These are phyloP conservation scores for Sorghum bicolor DNA, from an alignment of 176 grass and related monocot genomes.

Conservation along the genomic window Sorghum_bicolor_NCBIv3 NC_012878.2:58643501-58644000, in stretches of 20 bases:
- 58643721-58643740: conserved; percentile 30
- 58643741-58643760: conserved; percentile 16
- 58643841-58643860: background rate
- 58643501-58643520: conserved; percentile 20
- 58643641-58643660: conserved; percentile 37
- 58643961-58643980: conserved; percentile 24
- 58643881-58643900: conserved; percentile 16
- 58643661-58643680: background rate
- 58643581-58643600: conserved; percentile 22
- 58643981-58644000: conserved; percentile 23
- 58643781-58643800: background rate
- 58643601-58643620: conserved; percentile 38
- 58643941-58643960: conserved; percentile 31
- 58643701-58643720: conserved; percentile 16
- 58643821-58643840: background rate
- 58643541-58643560: conserved; percentile 38
- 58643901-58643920: background rate
- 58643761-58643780: conserved; percentile 9
- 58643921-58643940: conserved; percentile 10
- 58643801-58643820: background rate
- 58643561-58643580: conserved; percentile 34
- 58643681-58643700: conserved; percentile 43
- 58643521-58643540: conserved; percentile 40
- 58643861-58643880: conserved; percentile 15
- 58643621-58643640: conserved; percentile 52